Base-by-base conservation (phyloP, 768 basidiomycete species). In the Psilocybe cyanescens region DNA sequence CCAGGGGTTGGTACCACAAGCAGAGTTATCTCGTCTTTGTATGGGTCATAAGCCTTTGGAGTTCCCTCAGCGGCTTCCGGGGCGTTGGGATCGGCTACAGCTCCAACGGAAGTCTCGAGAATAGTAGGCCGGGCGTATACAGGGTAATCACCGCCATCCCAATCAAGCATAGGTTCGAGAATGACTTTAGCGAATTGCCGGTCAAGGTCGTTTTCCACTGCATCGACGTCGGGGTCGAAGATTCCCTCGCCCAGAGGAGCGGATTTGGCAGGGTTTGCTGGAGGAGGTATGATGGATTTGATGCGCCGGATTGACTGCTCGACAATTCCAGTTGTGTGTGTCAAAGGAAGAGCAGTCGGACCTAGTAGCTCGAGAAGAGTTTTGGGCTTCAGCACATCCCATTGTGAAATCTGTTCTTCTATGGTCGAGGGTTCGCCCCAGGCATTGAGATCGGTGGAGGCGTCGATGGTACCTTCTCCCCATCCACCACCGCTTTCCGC, bases 251-350 rank as follows among this genome's bases (percentile, higher is more conserved):
- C 51, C 8, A 67, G 58, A 9, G 68, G 62, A 8, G 74, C 49
- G 3, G 73, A 67, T 3, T 72, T 75, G 4, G 70, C 68, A 12
- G 64, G 71, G 57, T 60, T 62, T 12, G 70, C 54, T 8, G 68
- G 60, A 12, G 75, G 71, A 2, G 83, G 83, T 8, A 75, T 71
- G 62, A 88, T 70, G 8, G 79, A 73, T 57, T 79, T 78, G 70
- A 92, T 75, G 33, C 82, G 79, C 9, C 91, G 80, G 57, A 87
- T 82, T 1, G 87, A 87, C 35, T 76, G 80, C 72, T 92, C 91
- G 55, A 90, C 84, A 51, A 90, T 73, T 8, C 88, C 89, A 1
- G 86, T 78, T 4, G 78, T 81, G 66, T 91, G 89, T 0, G 90
- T 89, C 55, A 82, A 66, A 0, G 89, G 85, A 37, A 91, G 72